These are phyloP conservation scores for Sarcomyxa edulis DNA, from an alignment of 768 basidiomycete genomes.

Conservation along the genomic window DNA sequence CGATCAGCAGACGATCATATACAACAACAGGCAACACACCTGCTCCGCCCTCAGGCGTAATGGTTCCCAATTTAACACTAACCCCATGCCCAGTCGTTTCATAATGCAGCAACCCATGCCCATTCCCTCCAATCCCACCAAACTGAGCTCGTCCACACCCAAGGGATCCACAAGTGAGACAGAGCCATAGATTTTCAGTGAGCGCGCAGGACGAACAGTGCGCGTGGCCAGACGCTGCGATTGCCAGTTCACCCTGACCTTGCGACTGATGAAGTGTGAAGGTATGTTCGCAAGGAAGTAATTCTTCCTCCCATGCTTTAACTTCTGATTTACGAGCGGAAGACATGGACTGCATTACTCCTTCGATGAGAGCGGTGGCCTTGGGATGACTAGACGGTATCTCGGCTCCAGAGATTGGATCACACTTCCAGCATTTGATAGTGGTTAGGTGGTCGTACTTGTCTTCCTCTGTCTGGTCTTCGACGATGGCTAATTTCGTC, in stretches of 20 bases:
- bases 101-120: slow-evolving; percentile 83
- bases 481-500: slow-evolving; percentile 82
- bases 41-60: slow-evolving; percentile 90
- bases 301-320: slow-evolving; percentile 97
- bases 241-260: slow-evolving; percentile 64
- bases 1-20: neutral
- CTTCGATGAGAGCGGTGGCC: slow-evolving; percentile 54
- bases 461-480: slow-evolving; percentile 87
- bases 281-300: slow-evolving; percentile 79
- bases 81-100: slow-evolving; percentile 68
- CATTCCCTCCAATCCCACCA: slow-evolving; percentile 80
- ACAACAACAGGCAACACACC: slow-evolving; percentile 41
- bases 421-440: slow-evolving; percentile 77
- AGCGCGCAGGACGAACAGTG: slow-evolving; percentile 82
- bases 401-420: slow-evolving; percentile 40
- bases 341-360: slow-evolving; percentile 75
- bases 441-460: slow-evolving; percentile 66
- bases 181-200: slow-evolving; percentile 92
- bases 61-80: slow-evolving; percentile 92
- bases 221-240: slow-evolving; percentile 66
- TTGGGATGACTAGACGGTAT: slow-evolving; percentile 33
- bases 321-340: slow-evolving; percentile 92
- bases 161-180: slow-evolving; percentile 83
- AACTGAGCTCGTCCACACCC: slow-evolving; percentile 87
- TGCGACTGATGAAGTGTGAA: slow-evolving; percentile 40